Percentiles rank a stretch among this genome's conserved stretches.
Evolutionary conservation across 306 rosid genomes (phyloP).

Genomic region (Trichosanthes cucumerina): DNA sequence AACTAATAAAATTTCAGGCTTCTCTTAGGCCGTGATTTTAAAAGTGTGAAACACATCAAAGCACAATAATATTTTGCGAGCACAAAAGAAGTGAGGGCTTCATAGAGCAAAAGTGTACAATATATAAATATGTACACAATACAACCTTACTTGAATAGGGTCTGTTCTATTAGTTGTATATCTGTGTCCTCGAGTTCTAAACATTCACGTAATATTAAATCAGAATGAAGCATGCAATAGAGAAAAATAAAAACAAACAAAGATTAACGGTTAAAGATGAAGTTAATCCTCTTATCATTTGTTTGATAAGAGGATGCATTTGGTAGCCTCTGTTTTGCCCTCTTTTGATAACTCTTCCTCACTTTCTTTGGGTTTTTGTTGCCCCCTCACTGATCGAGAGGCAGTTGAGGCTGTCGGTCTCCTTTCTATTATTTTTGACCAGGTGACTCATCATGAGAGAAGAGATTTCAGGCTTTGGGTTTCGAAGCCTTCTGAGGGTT

Average conservation of each 20-base stretch:
- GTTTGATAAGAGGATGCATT: neutral
- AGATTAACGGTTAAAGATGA: neutral
- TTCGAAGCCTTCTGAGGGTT: neutral
- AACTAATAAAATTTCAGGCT: neutral
- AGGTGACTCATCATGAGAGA: neutral
- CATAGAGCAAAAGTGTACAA: neutral
- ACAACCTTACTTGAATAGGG: too few relatives aligned
- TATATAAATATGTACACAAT: neutral
- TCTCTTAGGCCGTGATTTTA: neutral
- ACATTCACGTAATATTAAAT: neutral
- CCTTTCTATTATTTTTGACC: neutral
- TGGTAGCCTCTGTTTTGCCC: neutral
- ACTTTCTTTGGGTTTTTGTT: neutral
- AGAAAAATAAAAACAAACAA: neutral
- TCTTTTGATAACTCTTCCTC: neutral
- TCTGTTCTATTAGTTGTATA: too few relatives aligned
- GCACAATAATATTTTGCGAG: neutral
- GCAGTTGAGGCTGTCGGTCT: neutral
- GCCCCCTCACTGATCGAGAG: neutral
- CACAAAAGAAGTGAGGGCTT: neutral
- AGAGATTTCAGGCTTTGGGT: neutral
- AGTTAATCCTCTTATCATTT: neutral
- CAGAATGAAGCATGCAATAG: neutral
- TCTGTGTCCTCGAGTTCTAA: too few relatives aligned
- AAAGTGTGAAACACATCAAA: neutral